Evolutionary conservation across 176 grass and related monocot species (phyloP), one percentile per base, ranked within the genome.

Genomic region (Stipa capillata): DNA sequence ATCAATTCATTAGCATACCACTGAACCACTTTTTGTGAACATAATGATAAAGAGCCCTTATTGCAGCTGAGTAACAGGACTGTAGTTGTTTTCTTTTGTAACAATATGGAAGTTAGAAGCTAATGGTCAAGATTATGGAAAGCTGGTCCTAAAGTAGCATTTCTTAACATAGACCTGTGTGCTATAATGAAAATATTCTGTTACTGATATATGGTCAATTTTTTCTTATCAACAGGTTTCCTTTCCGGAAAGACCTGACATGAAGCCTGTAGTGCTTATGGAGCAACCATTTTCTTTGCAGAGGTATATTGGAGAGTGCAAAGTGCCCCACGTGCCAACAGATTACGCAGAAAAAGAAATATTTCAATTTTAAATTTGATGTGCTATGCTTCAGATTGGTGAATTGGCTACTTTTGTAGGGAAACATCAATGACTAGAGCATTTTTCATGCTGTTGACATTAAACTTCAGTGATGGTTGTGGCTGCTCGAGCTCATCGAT

Each of bases 211-310:
- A 58, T 56, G 58, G 36, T 50, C 25, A 73, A 69, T 55, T 12
- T 29, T 11, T 74, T 83, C 58, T 37, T 69, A 17, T 45, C 73
- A 47, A 84, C 86, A 97, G 94, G 76, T 97, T 83, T 89, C 89
- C 33, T 97, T 97, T 75, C 95, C 95, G 24, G 87, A 94, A 51
- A 86, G 95, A 83, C 69, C 95, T 72, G 92, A 97, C 65, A 82
- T 97, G 82, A 94, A 97, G 52, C 45, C 86, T 32, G 87, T 89
- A 77, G 65, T 92, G 54, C 77, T 97, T 32, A 82, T 83, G 58
- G 79, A 94, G 85, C 95, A 97, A 73, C 95, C 95, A 35, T 94
- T 97, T 88, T 89, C 74, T 85, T 91, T 97, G 43, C 93, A 89
- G 85, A 94, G 95, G 95, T 94, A 55, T 14, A 20, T 50, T 68